These are phyloP conservation scores for Suillus americanus DNA, from an alignment of 768 basidiomycete species.

Conservation along the genomic window DNA sequence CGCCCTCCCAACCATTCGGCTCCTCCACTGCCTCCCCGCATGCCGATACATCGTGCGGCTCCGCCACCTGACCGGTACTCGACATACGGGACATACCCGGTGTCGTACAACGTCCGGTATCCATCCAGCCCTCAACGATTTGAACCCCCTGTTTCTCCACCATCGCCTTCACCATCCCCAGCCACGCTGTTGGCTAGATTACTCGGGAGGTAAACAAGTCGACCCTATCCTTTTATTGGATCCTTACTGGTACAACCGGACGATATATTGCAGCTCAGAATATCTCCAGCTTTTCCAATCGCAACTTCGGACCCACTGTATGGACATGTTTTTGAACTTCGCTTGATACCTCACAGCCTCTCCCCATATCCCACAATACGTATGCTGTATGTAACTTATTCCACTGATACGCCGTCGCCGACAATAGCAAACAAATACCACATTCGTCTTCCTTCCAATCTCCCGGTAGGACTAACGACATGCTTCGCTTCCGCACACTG, in stretches of 20 bases:
- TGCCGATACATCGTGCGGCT: constrained; percentile 1
- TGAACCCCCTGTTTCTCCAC: background rate
- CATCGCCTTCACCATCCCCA: background rate
- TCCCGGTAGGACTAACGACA: background rate
- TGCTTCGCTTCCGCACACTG: background rate
- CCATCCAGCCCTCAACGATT: background rate
- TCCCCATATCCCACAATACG: background rate
- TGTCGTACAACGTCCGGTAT: constrained; percentile 6
- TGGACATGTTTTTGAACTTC: background rate
- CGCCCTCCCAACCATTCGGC: constrained; percentile 40
- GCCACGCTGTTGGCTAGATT: constrained; percentile 23
- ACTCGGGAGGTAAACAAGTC: constrained; percentile 14
- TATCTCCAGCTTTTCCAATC: background rate
- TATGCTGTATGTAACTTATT: background rate
- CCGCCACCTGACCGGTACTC: constrained; percentile 16
- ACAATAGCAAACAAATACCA: background rate
- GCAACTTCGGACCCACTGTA: background rate
- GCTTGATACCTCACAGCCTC: background rate
- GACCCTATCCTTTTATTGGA: background rate
- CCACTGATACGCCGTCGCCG: background rate
- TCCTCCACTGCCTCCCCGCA: constrained; percentile 27
- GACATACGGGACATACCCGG: constrained; percentile 15
- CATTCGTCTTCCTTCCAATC: background rate
- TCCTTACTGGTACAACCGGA: background rate
- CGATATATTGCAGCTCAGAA: background rate